Conservation (phyloP, 108 stramenopile genomes). For the Cyclostephanos invisitatus region DNA sequence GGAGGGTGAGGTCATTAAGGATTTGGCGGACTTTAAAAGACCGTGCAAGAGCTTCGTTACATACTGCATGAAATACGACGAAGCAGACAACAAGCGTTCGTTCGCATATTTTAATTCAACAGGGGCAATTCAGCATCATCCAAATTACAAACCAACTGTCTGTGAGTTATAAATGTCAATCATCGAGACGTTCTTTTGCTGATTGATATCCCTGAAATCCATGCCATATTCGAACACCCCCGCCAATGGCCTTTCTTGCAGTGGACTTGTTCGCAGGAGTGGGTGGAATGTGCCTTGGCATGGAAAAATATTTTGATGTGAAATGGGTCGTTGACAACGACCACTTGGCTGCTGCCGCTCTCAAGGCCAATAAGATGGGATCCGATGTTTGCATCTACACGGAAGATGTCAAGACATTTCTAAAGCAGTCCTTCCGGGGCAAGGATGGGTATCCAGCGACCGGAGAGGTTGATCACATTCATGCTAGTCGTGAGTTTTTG, state of each 20-base stretch:
- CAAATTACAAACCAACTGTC: slow-evolving; percentile 20
- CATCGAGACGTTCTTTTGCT: not conserved
- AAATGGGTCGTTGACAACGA: slow-evolving; percentile 48
- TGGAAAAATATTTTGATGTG: slow-evolving; percentile 47
- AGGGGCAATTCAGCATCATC: slow-evolving; percentile 30
- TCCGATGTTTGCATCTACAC: slow-evolving; percentile 24
- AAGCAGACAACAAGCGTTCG: slow-evolving; percentile 25
- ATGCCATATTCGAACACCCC: not conserved
- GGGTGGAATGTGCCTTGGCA: slow-evolving; percentile 51
- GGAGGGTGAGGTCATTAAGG: slow-evolving; percentile 15
- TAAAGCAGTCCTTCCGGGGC: slow-evolving; percentile 17
- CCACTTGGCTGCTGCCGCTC: slow-evolving; percentile 35
- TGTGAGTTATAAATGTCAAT: slow-evolving; percentile 21
- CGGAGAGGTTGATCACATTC: slow-evolving; percentile 45
- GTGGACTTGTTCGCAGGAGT: slow-evolving; percentile 52
- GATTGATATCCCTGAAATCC: not conserved
- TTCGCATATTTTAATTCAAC: slow-evolving; percentile 31
- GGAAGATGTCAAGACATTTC: slow-evolving; percentile 40
- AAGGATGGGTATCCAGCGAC: slow-evolving; percentile 27
- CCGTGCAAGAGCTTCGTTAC: slow-evolving; percentile 18
- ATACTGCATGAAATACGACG: slow-evolving; percentile 25
- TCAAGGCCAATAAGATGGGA: slow-evolving; percentile 24
- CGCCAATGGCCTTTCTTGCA: not conserved
- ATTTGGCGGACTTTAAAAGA: slow-evolving; percentile 23
- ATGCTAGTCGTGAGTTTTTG: slow-evolving; percentile 28